A percentile compares a stretch with the other conserved stretches of the same genome.
These are phyloP conservation scores for Eutrema heterophyllum DNA, from an alignment of 345 rosid species.

Conservation along the genomic window DNA sequence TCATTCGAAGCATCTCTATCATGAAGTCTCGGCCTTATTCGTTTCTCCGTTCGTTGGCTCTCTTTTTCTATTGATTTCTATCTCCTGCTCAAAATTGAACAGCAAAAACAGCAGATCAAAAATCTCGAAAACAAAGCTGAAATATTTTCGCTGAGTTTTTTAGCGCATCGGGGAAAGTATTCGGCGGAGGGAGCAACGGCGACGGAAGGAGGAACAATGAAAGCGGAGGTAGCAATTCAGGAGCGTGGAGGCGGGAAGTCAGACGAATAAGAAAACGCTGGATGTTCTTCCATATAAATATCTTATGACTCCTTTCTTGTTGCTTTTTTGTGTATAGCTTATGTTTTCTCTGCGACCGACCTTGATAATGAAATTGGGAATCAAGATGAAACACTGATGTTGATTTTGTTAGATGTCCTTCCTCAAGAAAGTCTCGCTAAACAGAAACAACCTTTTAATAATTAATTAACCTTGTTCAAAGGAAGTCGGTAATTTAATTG, in stretches of 20 bases:
- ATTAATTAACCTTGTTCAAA: no score
- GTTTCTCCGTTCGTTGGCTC: no score
- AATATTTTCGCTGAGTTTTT: slow-evolving; percentile 65
- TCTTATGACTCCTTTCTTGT: no score
- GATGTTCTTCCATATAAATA: no score
- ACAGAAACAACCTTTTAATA: no score
- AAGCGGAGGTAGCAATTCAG: slow-evolving; percentile 8
- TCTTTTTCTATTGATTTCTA: no score
- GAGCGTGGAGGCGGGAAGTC: slow-evolving; percentile 35
- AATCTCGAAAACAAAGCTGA: no score
- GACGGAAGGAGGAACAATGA: neutral
- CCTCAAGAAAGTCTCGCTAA: slow-evolving; percentile 43
- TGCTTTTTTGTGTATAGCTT: neutral
- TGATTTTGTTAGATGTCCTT: neutral
- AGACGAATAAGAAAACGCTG: slow-evolving; percentile 15
- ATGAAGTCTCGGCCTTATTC: no score
- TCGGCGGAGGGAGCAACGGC: neutral
- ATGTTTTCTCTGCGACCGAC: neutral
- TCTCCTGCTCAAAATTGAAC: no score
- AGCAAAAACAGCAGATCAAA: no score
- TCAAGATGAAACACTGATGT: neutral
- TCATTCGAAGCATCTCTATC: no score
- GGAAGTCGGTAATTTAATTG: no score
- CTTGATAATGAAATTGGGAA: neutral
- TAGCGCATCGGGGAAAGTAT: slow-evolving; percentile 37